Evolutionary conservation across 2,329 filamentous ascomycete genomes (phyloP), one percentile per base, ranked within the genome.

Genomic region (Fusarium subtropicale): DNA sequence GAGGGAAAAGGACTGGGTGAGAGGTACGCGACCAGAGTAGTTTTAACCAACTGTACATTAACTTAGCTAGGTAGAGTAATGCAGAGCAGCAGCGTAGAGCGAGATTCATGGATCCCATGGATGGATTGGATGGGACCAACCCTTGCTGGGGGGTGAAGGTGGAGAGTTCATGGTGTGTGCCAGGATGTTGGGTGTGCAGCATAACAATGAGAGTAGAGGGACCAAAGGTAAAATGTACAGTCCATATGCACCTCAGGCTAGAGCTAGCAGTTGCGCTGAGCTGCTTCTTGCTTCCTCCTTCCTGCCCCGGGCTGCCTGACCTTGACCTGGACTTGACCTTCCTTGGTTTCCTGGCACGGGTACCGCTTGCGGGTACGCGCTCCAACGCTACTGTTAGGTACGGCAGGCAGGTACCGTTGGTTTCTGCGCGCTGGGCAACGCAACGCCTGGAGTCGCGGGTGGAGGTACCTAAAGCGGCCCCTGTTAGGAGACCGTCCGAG

Each of bases 1-100:
- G 81, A 82, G 79, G 81, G 81, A 83, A 83, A 84, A 83, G 84
- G 85, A 86, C 82, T 84, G 84, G 84, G 82, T 82, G 81, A 84
- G 81, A 85, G 74, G 75, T 74, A 60, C 66, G 62, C 63, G 67
- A 39, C 36, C 36, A 39, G n/a, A 74, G 74, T 78, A 78, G 78
- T 79, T 79, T 80, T 79, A 79, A 79, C 71, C 62, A 72, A 60
- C 58, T 66, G 62, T 52, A 41, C 48, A 52, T 52, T 30, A 52
- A 52, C 18, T 52, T 39, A 28, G 26, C 36, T 38, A 31, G 44
- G 31, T 44, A 44, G 41, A 50, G 48, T 36, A 68, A 66, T 68
- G 56, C 57, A 50, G 51, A 42, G 60, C 51, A 45, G 24, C 22
- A 45, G 42, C 44, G 36, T 39, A 45, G 66, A 60, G 52, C 52